Percentiles rank a stretch among this genome's conserved stretches.
These are phyloP conservation scores for Capsaspora owczarzaki DNA, from an alignment of 78 protist genomes.

Conservation along the genomic window DNA sequence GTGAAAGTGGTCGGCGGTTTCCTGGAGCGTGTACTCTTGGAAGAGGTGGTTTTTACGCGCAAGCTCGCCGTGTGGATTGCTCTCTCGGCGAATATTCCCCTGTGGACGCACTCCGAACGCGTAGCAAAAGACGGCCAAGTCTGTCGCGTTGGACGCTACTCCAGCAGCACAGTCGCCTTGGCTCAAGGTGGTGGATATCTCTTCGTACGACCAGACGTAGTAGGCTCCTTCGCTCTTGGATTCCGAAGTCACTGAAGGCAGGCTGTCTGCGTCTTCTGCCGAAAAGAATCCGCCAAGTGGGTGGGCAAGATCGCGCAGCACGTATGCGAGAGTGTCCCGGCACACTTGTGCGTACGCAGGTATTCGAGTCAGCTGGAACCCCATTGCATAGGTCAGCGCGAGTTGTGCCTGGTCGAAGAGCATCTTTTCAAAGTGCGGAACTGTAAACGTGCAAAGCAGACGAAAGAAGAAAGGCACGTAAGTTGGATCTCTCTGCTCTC, in stretches of 20 bases:
- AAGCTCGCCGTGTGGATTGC: too few species aligned
- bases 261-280: conserved; percentile 71
- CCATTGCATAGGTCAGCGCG: conserved; percentile 20
- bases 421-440: conserved; percentile 67
- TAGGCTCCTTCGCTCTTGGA: conserved; percentile 55
- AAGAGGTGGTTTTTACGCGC: too few species aligned
- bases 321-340: neutral
- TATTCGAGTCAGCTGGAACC: conserved; percentile 12
- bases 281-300: conserved; percentile 38
- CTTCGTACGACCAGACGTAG: conserved; percentile 49
- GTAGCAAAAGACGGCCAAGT: too few species aligned
- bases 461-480: too few species aligned
- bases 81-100: too few species aligned
- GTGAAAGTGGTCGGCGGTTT: too few species aligned
- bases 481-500: neutral
- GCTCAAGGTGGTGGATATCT: too few species aligned
- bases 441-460: neutral
- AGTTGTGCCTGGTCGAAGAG: conserved; percentile 67
- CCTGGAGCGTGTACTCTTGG: too few species aligned
- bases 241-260: neutral
- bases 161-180: too few species aligned
- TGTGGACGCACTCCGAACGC: too few species aligned
- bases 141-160: too few species aligned
- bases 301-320: neutral
- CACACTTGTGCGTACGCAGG: conserved; percentile 1